A percentile compares a stretch with the other conserved stretches of the same genome.
phyloP scores from a whole-genome alignment of 352 stramenopile species.

The Globisporangium camurandrum region DNA sequence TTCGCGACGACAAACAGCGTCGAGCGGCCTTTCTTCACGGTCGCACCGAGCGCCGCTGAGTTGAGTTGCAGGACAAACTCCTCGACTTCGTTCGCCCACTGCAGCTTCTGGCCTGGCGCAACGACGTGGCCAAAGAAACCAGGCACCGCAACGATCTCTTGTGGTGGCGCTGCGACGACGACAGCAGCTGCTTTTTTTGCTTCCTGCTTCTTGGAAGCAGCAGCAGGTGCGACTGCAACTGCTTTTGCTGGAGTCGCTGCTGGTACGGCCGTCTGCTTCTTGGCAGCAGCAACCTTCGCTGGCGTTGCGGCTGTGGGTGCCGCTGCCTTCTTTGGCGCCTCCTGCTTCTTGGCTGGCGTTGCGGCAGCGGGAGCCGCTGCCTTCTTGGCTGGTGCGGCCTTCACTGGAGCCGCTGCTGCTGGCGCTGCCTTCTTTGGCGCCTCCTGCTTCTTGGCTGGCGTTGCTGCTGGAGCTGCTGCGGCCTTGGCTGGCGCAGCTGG shows the following conservation, averaged over 20 bases:
- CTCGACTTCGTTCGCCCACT: conserved; percentile 64
- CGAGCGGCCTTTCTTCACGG: conserved; percentile 46
- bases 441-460: no score
- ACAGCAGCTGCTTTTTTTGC: conserved; percentile 9
- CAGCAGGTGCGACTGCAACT: no score
- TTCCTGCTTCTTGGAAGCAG: conserved; percentile 3
- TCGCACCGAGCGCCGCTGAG: conserved; percentile 54
- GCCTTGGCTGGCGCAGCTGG: no score
- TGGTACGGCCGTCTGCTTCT: no score
- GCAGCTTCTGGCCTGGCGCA: conserved; percentile 52
- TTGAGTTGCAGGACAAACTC: conserved; percentile 76
- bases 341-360: no score
- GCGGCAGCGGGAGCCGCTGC: no score
- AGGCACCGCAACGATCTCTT: conserved; percentile 44
- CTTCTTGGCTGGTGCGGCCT: no score
- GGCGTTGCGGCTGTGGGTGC: background rate
- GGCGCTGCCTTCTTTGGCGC: no score
- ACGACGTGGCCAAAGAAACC: conserved; percentile 78
- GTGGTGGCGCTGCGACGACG: background rate
- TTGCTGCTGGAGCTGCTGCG: no score
- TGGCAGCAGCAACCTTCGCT: no score
- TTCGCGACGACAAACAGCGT: conserved; percentile 71
- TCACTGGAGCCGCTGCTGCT: no score
- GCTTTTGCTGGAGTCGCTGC: no score
- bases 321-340: conserved; percentile 5